phyloP scores from a whole-genome alignment of 2,329 filamentous ascomycete genomes.

The Paecilomyces dactylethromorphus region DNA sequence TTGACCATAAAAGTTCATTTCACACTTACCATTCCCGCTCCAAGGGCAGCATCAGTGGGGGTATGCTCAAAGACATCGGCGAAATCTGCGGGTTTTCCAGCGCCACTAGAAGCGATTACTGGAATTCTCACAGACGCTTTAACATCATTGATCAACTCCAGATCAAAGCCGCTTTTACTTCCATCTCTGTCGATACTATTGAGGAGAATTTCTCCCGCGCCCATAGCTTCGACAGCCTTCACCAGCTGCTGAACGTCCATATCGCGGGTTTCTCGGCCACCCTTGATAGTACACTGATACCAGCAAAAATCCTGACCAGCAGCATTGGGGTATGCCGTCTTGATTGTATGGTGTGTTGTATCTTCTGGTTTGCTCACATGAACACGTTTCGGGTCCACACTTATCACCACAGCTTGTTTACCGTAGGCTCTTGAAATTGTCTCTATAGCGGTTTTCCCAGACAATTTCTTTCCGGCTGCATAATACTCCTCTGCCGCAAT shows the following conservation, averaged over 20 bases:
- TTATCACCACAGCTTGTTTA: slow-evolving; percentile 93
- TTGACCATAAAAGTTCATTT: not conserved
- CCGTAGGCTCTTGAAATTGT: slow-evolving; percentile 91
- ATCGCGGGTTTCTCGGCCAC: slow-evolving; percentile 88
- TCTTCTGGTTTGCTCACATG: slow-evolving; percentile 66
- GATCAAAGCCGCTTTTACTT: slow-evolving; percentile 87
- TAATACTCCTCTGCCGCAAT: slow-evolving; percentile 89
- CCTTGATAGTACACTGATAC: slow-evolving; percentile 97
- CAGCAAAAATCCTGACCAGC: slow-evolving; percentile 78
- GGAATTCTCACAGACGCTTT: slow-evolving; percentile 84
- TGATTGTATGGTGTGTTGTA: slow-evolving; percentile 68
- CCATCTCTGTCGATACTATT: slow-evolving; percentile 98
- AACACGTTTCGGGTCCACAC: slow-evolving; percentile 85
- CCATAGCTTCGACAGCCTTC: slow-evolving; percentile 90
- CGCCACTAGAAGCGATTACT: slow-evolving; percentile 90
- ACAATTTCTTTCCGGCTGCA: slow-evolving; percentile 59
- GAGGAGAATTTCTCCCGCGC: slow-evolving; percentile 84
- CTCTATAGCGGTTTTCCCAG: slow-evolving; percentile 86
- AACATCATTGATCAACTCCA: slow-evolving; percentile 83
- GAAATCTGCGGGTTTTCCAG: slow-evolving; percentile 82
- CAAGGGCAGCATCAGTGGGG: slow-evolving; percentile 81
- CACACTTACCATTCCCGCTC: slow-evolving; percentile 73
- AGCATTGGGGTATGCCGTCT: slow-evolving; percentile 63
- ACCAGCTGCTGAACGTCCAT: slow-evolving; percentile 86
- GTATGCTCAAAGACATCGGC: slow-evolving; percentile 83